A percentile compares a stretch with the other conserved stretches of the same genome.
phyloP scores from a whole-genome alignment of 73 alveolate genomes.

The Tetrahymena borealis region DNA sequence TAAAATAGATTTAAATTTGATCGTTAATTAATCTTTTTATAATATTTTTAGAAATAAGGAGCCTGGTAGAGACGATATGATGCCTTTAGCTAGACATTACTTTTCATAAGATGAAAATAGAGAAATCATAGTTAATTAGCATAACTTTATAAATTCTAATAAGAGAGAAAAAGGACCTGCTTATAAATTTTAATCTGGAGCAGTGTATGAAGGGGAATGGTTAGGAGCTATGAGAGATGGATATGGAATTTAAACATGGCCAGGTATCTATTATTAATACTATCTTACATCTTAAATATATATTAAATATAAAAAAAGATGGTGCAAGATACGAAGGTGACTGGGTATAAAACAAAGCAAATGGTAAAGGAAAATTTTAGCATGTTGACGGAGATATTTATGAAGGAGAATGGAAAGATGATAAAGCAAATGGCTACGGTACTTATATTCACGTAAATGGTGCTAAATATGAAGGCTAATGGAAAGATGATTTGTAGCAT shows the following conservation, averaged over 20 bases:
- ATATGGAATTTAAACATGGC: slow-evolving; percentile 22
- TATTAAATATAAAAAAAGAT: background rate
- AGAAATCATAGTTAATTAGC: background rate
- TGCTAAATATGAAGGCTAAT: slow-evolving; percentile 43
- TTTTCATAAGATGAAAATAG: background rate
- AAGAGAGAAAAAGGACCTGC: slow-evolving; percentile 41
- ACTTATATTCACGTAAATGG: slow-evolving; percentile 24
- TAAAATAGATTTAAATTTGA: background rate
- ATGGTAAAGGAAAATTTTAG: slow-evolving; percentile 34
- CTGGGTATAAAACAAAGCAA: slow-evolving; percentile 26
- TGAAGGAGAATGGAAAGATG: slow-evolving; percentile 45
- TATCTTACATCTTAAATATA: background rate
- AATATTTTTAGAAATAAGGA: background rate
- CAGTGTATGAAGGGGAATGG: slow-evolving; percentile 32
- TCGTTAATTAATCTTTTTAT: background rate
- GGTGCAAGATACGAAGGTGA: slow-evolving; percentile 38
- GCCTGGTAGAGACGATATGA: background rate
- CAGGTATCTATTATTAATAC: background rate
- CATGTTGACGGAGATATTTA: slow-evolving; percentile 38
- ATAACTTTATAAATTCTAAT: background rate
- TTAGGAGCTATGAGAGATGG: slow-evolving; percentile 25
- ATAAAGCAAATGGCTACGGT: slow-evolving; percentile 32
- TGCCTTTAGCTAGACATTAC: background rate
- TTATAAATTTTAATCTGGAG: slow-evolving; percentile 25
- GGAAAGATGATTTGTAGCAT: slow-evolving; percentile 54